A percentile compares a stretch with the other conserved stretches of the same genome.
These are phyloP conservation scores for Akanthomyces lecanii DNA, from an alignment of 2,329 filamentous ascomycete species.

Conservation along the genomic window DNA sequence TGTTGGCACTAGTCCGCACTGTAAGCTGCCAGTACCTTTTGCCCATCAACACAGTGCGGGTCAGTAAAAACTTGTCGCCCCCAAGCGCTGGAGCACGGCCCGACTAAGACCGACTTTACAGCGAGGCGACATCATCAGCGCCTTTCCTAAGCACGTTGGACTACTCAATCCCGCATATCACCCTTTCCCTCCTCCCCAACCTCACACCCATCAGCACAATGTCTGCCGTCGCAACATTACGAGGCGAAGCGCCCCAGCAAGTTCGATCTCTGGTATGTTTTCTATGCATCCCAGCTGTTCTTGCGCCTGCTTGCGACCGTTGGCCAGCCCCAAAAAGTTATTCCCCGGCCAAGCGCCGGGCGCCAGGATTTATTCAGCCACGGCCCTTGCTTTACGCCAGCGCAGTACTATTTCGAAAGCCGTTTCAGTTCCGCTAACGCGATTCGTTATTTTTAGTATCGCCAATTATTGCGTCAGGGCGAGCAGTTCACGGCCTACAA, in stretches of 20 bases:
- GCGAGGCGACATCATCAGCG: constrained; percentile 11
- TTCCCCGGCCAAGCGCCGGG: background rate
- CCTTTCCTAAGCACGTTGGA: constrained; percentile 14
- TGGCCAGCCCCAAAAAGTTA: background rate
- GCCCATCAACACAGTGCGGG: constrained; percentile 12
- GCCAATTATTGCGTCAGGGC: constrained; percentile 82
- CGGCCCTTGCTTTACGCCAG: background rate
- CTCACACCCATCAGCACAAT: constrained; percentile 24
- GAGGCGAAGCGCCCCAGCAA: constrained; percentile 54
- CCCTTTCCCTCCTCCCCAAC: constrained; percentile 8
- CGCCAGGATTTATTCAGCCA: background rate
- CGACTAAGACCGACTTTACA: constrained; percentile 18
- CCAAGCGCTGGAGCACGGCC: constrained; percentile 3
- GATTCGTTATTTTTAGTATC: constrained; percentile 58
- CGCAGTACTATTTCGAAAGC: no score
- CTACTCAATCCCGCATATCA: background rate
- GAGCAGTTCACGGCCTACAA: constrained; percentile 91
- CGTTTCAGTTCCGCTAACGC: background rate
- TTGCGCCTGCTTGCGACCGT: constrained; percentile 10
- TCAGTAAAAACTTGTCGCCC: constrained; percentile 2
- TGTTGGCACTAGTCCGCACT: background rate
- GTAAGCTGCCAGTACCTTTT: background rate
- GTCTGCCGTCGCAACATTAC: constrained; percentile 37
- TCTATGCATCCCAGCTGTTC: background rate
- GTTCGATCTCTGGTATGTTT: constrained; percentile 52